Conservation (phyloP, 2,329 filamentous ascomycete genomes). For the Thielaviopsis musarum region DNA sequence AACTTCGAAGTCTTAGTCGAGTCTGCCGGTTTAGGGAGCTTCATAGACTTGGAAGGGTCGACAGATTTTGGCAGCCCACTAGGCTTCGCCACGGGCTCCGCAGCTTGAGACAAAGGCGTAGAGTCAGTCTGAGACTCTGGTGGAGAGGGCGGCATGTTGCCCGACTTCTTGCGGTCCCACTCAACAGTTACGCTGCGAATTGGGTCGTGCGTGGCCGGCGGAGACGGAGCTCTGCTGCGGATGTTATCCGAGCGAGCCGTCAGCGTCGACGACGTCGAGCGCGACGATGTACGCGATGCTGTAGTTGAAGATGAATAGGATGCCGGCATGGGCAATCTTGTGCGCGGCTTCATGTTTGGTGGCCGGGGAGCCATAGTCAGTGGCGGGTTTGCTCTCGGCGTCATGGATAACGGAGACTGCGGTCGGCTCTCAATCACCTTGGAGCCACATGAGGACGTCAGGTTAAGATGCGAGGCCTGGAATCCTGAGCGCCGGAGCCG, state of each 20-base stretch:
- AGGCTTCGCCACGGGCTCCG: neutral
- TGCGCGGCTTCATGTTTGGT: slow-evolving; percentile 3
- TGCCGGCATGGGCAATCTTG: neutral
- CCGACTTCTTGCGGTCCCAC: neutral
- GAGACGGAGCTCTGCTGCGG: slow-evolving; percentile 20
- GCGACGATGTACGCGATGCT: slow-evolving; percentile 4
- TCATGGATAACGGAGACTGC: slow-evolving; percentile 6
- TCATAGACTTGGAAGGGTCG: neutral
- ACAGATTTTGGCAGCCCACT: neutral
- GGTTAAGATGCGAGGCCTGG: slow-evolving; percentile 16
- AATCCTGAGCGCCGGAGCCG: slow-evolving; percentile 20
- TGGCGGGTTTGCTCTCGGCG: neutral
- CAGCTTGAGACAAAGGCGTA: neutral
- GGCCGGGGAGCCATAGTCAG: slow-evolving; percentile 11
- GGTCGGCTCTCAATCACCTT: neutral
- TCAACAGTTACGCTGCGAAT: slow-evolving; percentile 29
- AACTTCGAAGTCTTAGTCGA: neutral
- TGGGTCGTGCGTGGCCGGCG: slow-evolving; percentile 31
- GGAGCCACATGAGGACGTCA: slow-evolving; percentile 19
- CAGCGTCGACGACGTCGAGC: slow-evolving; percentile 3
- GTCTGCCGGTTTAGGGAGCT: neutral
- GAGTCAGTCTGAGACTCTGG: slow-evolving; percentile 1
- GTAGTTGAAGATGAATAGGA: neutral
- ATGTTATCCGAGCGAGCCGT: neutral
- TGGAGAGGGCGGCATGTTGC: slow-evolving; percentile 7